Base-by-base conservation (phyloP, 2,329 filamentous ascomycete genomes). In the Aspergillus chevalieri region DNA sequence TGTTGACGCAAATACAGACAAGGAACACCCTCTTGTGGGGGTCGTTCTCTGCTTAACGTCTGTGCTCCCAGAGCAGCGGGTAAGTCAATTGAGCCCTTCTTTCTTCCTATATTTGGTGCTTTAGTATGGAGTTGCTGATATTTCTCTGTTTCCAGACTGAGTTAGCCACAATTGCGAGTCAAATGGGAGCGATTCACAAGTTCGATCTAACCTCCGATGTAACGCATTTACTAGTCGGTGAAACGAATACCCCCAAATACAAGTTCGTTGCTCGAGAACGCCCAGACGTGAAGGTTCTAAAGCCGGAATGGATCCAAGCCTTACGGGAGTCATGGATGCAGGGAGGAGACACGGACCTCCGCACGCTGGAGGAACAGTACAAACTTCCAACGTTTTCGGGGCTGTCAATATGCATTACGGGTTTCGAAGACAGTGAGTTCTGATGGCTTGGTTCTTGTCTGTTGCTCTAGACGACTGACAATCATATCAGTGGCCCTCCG, bases 191-290 rank as follows among this genome's bases (percentile, higher is more conserved):
- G 46, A 71, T 80, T 52, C 87, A 95, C 77, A 90, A 87, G 61
- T 86, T 90, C 68, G 91, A 98, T 68, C 82, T 98, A 42, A 97
- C 91, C n/a, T 88, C 87, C 49, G 89, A 96, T 67, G 89, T 95
- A 44, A 97, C 93, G 4, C 93, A 98, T 73, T 83, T 98, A 43
- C 81, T 98, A 55, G 89, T 95, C 53, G 93, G 91, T 66, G 85
- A 87, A 61, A 87, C 89, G 62, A 82, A 92, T 65, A 97, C 92
- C 1, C 83, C 87, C 45, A 98, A 98, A 70, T 98, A 98, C 72
- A 86, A 85, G 68, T 95, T 95, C 76, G 92, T 97, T 62, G 93
- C 92, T 47, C 88, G 85, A 64, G 87, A 92, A 66, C 82, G 93
- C 47, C 83, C 86, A 44, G 93, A 98, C 63, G 85, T 98, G 62